Evolutionary conservation across 2,329 filamentous ascomycete genomes (phyloP).

Genomic region (Fusarium sp.): DNA sequence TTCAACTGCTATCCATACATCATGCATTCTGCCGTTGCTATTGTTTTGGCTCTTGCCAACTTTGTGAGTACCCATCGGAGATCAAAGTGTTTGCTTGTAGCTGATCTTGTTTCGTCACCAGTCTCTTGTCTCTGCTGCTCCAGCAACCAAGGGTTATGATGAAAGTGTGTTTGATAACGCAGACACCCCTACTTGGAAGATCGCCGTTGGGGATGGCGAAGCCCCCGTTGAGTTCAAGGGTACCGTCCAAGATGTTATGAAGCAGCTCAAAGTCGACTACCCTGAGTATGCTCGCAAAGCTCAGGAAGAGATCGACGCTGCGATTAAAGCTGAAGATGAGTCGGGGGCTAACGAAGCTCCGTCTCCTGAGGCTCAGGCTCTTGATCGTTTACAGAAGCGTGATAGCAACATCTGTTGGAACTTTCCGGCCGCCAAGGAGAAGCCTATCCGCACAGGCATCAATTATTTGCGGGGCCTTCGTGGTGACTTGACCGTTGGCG

Average conservation of each 20-base stretch:
- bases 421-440: rapidly evolving
- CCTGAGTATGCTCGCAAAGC: neutral
- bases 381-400: neutral
- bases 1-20: neutral
- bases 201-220: neutral
- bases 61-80: neutral
- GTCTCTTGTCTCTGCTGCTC: neutral
- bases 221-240: neutral
- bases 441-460: rapidly evolving
- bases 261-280: neutral
- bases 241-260: neutral
- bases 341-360: neutral
- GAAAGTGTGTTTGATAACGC: neutral
- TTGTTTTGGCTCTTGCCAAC: neutral
- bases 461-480: neutral
- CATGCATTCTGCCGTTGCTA: neutral
- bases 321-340: neutral
- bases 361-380: neutral
- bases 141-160: neutral
- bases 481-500: neutral
- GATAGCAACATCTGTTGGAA: neutral
- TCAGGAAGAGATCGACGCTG: neutral
- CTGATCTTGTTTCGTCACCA: neutral
- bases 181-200: neutral
- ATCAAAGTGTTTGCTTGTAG: rapidly evolving